Evolutionary conservation across 1,284 basidiomycete species (phyloP), one percentile per base, ranked within the genome.

Genomic region (Cystobasidium slooffiae): DNA sequence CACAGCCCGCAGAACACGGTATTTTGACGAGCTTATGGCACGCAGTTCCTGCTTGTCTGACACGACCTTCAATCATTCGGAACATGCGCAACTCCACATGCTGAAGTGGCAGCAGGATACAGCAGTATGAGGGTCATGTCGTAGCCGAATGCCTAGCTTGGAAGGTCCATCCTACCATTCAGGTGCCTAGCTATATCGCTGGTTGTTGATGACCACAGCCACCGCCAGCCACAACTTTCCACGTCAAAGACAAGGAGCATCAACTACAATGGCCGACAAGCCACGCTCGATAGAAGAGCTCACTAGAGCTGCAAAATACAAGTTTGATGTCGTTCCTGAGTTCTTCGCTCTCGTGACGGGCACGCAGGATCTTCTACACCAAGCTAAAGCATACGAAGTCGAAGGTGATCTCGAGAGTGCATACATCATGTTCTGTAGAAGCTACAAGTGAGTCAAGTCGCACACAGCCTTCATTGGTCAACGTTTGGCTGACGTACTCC

Each of bases 251-350:
- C 1, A 3, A 12, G n/a, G 2, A 12, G n/a, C 46, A 12, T 37
- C 39, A 16, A 59, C 31, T 10, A 59, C 16, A 16, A 59, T 59
- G 56, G 39, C 6, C 12, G 39, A 59, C 22, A 31, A 39, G 39
- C 66, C 66, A 12, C 66, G 51, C 51, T 58, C 37, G 3, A 51
- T 58, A 18, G 37, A 55, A 72, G 7, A 75, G 61, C 39, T 75
- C 62, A 16, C 56, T 74, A 14, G 83, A 75, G 3, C 77, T 65
- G 6, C 66, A 55, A 72, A 78, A 81, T 74, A 84, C 82, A 0
- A 74, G 24, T 1, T 80, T 81, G 31, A 79, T 82, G 5, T 81
- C 73, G 31, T 84, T 83, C 1, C 81, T 78, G 0, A 80, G 81
- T 3, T 80, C 62, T 68, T 84, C 80, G 12, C 78, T 12, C 41